Base-by-base conservation (phyloP, 805 yeast species). In the Myxozyma mucilagina region DNA sequence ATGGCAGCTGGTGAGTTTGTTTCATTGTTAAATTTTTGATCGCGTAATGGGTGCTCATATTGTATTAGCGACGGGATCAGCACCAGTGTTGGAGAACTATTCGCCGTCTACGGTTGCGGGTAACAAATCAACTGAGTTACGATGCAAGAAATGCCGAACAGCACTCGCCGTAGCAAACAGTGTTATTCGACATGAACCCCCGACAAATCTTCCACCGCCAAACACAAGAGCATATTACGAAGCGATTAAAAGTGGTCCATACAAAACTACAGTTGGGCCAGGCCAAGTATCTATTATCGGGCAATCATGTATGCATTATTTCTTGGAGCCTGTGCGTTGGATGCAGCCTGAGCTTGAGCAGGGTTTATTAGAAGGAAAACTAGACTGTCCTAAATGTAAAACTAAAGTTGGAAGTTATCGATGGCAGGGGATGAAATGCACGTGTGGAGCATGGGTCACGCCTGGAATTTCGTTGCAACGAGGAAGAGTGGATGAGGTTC, bases 401-500 rank as follows among this genome's bases (percentile, higher is more conserved):
- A 79, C 88, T 14, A 94, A 93, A 75, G 83, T 94, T 1, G 99
- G 99, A 13, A 91, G 90, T 0, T 94, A 91, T 72, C 84, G 86
- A 64, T 94, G 99, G 99, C 89, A 86, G 69, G 99, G 99, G 0
- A 84, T 93, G 1, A 78, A 96, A 68, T 94, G 99, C 73, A 84
- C 94, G 60, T 94, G 99, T 74, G 97, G 97, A 1, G 84, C 84
- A 68, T 94, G 99, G 99, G 86, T 93, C 80, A 82, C 90, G 9
- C 99, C 99, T 0, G 96, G 96, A 1, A 81, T 94, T 61, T 90
- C 89, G 72, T 74, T 94, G 57, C 91, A 86, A 72, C 78, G 85
- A 34, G 87, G 91, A 6, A 89, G 89, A 72, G 93, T 90, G 4
- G 97, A 93, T 71, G 83, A 84, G 61, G 78, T 85, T 69, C 34